Evolutionary conservation across 306 rosid species (phyloP), one percentile per base, ranked within the genome.

Genomic region (Morella rubra): DNA sequence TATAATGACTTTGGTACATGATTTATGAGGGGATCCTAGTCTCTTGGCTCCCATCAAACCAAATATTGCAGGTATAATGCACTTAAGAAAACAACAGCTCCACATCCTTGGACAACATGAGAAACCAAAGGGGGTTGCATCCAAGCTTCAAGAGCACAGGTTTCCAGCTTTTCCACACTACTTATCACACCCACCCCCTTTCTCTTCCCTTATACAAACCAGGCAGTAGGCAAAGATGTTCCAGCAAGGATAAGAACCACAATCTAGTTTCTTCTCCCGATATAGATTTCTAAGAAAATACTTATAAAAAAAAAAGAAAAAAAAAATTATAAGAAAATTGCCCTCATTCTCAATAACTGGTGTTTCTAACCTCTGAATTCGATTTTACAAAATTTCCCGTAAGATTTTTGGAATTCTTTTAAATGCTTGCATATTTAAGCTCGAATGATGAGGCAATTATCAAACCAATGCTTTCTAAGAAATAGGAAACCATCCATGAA

Each of bases 201-300:
- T 27, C 24, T 55, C 61, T 6, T n/a, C 61, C 19, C 32, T 19
- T 55, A 55, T 55, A 55, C 19, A 55, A 11, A 32, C 60, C 19
- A 55, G 27, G 27, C 7, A 19, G 61, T 19, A 55, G 27, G 8
- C 19, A 11, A n/a, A 4, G 5, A 19, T 55, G 24, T 55, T 55
- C 24, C 7, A 55, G 61, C 18, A 18, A 11, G 7, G 27, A 11
- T 27, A 55, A 54, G 24, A n/a, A 54, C 24, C 7, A n/a, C 60
- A 54, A 54, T 11, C 60, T 54, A n/a, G 60, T 61, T 61, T 61
- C 14, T 59, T 59, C 44, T 61, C 8, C 68, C 68, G 32, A 61
- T 14, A 61, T 37, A 32, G 14, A 27, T 9, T 12, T 0, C 44
- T 44, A 27, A 61, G 42, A 61, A 61, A 58, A 32, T 12, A n/a